Evolutionary conservation across 768 basidiomycete species (phyloP).

Genomic region (Lentinus brumalis): DNA sequence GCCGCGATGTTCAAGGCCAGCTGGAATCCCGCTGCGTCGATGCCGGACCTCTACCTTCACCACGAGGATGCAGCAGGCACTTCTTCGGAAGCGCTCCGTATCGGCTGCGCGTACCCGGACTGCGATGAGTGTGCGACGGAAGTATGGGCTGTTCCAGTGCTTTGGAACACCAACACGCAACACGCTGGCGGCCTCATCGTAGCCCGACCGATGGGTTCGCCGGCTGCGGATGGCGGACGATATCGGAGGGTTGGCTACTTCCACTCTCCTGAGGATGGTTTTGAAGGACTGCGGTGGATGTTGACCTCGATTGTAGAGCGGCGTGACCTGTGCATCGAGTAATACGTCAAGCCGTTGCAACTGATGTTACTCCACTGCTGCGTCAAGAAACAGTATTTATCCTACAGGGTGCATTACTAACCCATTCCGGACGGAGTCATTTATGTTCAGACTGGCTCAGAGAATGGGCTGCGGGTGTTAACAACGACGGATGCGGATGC

Average conservation of each 20-base stretch:
- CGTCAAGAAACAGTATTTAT: too few relatives aligned
- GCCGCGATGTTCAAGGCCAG: background rate
- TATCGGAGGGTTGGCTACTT: conserved; percentile 7
- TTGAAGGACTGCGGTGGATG: background rate
- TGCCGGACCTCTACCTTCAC: conserved; percentile 1
- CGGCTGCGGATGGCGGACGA: background rate
- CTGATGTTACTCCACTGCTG: too few relatives aligned
- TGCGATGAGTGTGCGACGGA: conserved; percentile 1
- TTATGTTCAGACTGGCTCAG: too few relatives aligned
- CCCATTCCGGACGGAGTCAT: too few relatives aligned
- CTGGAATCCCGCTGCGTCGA: background rate
- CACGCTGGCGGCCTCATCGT: conserved; percentile 11
- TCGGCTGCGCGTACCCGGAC: conserved; percentile 9
- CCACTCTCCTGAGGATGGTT: background rate
- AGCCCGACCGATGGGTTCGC: background rate
- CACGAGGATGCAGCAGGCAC: background rate
- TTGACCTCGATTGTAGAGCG: background rate
- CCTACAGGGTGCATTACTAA: too few relatives aligned
- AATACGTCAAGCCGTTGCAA: too few relatives aligned
- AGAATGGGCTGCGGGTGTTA: too few relatives aligned
- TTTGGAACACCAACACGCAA: conserved; percentile 3
- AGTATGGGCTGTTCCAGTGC: conserved; percentile 4
- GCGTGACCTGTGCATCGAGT: background rate
- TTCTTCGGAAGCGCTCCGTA: background rate
- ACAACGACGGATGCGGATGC: too few relatives aligned